Conservation (phyloP, 495 filamentous ascomycete genomes). For the Delitschia confertaspora region DNA sequence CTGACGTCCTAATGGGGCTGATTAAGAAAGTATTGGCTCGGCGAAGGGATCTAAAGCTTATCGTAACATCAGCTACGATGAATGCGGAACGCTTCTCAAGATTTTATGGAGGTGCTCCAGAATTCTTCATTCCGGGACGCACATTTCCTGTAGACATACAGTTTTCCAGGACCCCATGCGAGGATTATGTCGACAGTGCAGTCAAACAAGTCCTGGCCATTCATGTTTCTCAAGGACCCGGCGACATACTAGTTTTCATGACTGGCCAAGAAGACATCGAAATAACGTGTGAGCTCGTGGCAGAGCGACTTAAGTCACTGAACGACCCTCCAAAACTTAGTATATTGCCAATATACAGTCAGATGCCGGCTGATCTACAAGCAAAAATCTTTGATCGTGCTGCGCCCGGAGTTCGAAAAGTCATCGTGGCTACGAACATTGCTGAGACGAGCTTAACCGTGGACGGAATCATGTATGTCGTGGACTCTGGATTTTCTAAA, state of each 20-base stretch:
- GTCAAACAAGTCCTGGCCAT: constrained; percentile 97
- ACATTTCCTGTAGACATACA: constrained; percentile 97
- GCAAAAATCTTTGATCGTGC: constrained; percentile 96
- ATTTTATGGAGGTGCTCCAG: constrained; percentile 96
- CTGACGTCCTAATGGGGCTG: constrained; percentile 93
- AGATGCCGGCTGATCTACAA: constrained; percentile 97
- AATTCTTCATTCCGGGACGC: constrained; percentile 91
- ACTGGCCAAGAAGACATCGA: constrained; percentile 99
- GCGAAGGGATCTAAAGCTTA: constrained; percentile 85
- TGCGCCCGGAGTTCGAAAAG: constrained; percentile 82
- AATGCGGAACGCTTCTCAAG: constrained; percentile 92
- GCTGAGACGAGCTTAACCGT: constrained; percentile 97
- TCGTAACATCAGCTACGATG: constrained; percentile 98
- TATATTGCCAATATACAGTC: constrained; percentile 96
- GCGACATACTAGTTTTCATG: constrained; percentile 98
- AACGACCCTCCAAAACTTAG: constrained; percentile 93
- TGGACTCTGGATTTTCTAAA: constrained; percentile 93
- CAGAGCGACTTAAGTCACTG: constrained; percentile 78
- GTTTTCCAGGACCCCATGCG: constrained; percentile 89
- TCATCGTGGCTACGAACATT: constrained; percentile 98
- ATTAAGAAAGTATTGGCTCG: constrained; percentile 93
- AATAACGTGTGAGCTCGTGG: constrained; percentile 85
- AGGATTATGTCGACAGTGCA: constrained; percentile 95
- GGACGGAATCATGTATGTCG: constrained; percentile 98
- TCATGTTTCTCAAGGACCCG: constrained; percentile 81